Evolutionary conservation across 192 early-diverging fungal species (phyloP), one percentile per base, ranked within the genome.

Genomic region (Chytriomyces confervae): DNA sequence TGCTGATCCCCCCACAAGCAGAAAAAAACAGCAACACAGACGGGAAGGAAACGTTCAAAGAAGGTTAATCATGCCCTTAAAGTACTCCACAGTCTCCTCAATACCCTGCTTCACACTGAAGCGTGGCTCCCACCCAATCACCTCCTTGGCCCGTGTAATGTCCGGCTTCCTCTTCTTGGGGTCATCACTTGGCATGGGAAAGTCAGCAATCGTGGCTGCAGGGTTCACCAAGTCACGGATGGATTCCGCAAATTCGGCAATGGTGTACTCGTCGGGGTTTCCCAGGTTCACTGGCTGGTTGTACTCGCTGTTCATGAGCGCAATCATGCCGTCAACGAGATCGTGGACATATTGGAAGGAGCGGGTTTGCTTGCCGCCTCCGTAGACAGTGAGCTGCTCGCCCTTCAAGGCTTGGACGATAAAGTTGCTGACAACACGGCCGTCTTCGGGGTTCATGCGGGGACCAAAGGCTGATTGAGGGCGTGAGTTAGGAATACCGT

Each of bases 341-440:
- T 95, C 94, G 69, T 94, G 93, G 9, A 95, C 85, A 67, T 95
- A 95, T 77, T 94, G 93, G 83, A 95, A 95, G 45, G 92, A 93
- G 43, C 94, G 84, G 3, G 94, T 95, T 75, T 95, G 92, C 11
- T 77, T 76, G 11, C 94, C 94, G 66, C 91, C 92, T 13, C 94
- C 94, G 81, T 94, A 95, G 9, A 95, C 84, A 20, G 94, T 95
- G 43, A 94, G 62, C 48, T 91, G 84, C 77, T 95, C 86, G 4
- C 92, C 92, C 57, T 87, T 84, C 20, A 95, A 77, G 0, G 93
- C 91, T 80, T 95, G 94, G 80, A 93, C 90, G 77, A 95, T 94
- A 69, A 95, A 95, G 79, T 95, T 95, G 77, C 90, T 91, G 13
- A 95, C 92, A 29, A 95, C 94, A 20, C 94, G 87, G 13, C 94